Evolutionary conservation across 768 basidiomycete species (phyloP).

Genomic region (Pisolithus tinctorius): DNA sequence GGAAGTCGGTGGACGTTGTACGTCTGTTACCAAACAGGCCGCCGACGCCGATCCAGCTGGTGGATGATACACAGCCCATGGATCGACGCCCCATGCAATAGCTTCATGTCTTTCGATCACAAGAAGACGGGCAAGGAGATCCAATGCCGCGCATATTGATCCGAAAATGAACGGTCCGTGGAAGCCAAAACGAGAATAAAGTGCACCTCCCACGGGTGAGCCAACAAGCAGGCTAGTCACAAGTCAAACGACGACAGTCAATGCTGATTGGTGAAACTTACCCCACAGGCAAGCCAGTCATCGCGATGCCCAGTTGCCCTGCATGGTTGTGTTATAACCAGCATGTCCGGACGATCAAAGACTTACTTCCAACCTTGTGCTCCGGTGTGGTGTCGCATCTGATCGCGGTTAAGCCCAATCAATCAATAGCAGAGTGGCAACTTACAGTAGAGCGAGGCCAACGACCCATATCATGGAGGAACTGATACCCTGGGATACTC

Average conservation of each 20-base stretch:
- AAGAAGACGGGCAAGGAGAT: constrained; percentile 48
- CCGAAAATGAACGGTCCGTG: constrained; percentile 55
- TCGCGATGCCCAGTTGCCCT: constrained; percentile 58
- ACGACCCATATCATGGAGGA: constrained; percentile 60
- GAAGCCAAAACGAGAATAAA: constrained; percentile 51
- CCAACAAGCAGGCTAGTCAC: constrained; percentile 42
- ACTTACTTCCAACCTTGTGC: constrained; percentile 42
- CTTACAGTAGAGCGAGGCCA: constrained; percentile 52
- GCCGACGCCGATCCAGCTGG: background rate
- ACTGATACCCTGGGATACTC: constrained; percentile 52
- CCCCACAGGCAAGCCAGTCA: constrained; percentile 54
- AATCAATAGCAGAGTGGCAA: background rate
- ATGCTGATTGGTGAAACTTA: constrained; percentile 13
- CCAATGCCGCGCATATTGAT: constrained; percentile 38
- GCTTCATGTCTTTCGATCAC: constrained; percentile 52
- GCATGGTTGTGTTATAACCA: background rate
- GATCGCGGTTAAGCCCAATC: constrained; percentile 8
- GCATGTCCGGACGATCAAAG: background rate
- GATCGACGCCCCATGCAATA: constrained; percentile 41
- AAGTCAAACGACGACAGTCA: background rate
- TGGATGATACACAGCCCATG: constrained; percentile 14
- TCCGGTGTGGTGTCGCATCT: constrained; percentile 55
- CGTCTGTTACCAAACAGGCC: constrained; percentile 5
- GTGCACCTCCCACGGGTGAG: constrained; percentile 49
- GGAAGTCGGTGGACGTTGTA: background rate